phyloP scores from a whole-genome alignment of 768 basidiomycete genomes.

The Imleria badia region DNA sequence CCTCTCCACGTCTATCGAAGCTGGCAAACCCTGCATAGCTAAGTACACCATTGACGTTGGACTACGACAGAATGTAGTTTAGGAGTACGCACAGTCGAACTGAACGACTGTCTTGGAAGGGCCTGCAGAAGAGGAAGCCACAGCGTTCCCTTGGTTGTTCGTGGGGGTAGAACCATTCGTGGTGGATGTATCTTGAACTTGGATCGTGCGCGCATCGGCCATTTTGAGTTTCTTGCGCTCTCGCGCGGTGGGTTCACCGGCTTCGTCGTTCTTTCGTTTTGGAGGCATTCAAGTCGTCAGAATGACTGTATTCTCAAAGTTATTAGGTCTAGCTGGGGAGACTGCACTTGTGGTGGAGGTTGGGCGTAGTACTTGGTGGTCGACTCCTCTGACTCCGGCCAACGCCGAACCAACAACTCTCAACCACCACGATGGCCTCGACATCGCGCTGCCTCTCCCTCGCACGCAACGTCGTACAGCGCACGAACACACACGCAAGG shows the following conservation, averaged over 20 bases:
- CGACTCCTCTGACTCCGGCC: no score
- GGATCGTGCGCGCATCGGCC: constrained; percentile 61
- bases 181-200: constrained; percentile 46
- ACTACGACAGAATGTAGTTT: neutral
- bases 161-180: constrained; percentile 6
- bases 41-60: neutral
- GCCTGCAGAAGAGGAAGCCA: constrained; percentile 29
- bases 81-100: constrained; percentile 40
- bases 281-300: constrained; percentile 33
- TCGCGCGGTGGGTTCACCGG: constrained; percentile 34
- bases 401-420: constrained; percentile 20
- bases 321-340: no score
- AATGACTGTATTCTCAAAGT: no score
- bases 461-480: constrained; percentile 15
- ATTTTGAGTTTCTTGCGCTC: constrained; percentile 74
- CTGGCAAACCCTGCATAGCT: constrained; percentile 66
- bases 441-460: constrained; percentile 30
- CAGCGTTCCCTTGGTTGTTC: constrained; percentile 26
- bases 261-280: constrained; percentile 40
- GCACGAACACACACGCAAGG: constrained; percentile 28
- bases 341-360: no score
- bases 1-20: constrained; percentile 80
- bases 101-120: constrained; percentile 39
- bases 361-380: no score
- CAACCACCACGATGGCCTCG: constrained; percentile 36